These are phyloP conservation scores for Fraxinus floribunda DNA, from an alignment of 305 asterid species.

Conservation along the genomic window DNA sequence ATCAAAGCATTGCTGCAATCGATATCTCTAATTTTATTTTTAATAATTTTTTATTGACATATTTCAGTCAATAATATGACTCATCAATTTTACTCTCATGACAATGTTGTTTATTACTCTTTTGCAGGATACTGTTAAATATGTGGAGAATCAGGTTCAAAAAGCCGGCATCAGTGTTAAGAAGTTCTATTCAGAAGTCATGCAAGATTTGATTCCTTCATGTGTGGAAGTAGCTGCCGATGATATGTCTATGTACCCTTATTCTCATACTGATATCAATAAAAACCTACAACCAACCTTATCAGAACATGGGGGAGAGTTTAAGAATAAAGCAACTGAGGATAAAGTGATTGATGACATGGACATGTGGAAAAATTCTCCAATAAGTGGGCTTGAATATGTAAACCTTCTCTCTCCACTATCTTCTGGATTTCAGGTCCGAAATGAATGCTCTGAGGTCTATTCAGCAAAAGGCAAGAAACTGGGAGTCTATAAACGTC, in stretches of 20 bases:
- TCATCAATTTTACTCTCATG: not conserved
- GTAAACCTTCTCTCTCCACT: slow-evolving; percentile 8
- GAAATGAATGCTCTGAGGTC: slow-evolving; percentile 22
- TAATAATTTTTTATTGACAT: not conserved
- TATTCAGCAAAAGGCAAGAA: slow-evolving; percentile 36
- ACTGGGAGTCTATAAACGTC: slow-evolving; percentile 46
- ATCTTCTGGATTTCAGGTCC: slow-evolving; percentile 25
- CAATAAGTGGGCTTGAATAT: slow-evolving; percentile 1
- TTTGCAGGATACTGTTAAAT: slow-evolving; percentile 70
- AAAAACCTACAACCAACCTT: slow-evolving; percentile 40
- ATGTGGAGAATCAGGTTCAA: slow-evolving; percentile 73
- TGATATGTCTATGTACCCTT: slow-evolving; percentile 48
- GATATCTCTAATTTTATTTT: not conserved
- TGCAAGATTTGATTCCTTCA: slow-evolving; percentile 67
- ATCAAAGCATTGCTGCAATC: not conserved
- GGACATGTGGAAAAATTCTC: slow-evolving; percentile 12
- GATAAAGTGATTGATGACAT: slow-evolving; percentile 42
- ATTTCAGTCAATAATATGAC: not conserved
- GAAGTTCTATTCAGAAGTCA: slow-evolving; percentile 72
- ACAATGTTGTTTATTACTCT: not conserved
- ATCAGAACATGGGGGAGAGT: slow-evolving; percentile 25
- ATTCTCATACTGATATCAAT: slow-evolving; percentile 38
- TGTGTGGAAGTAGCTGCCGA: slow-evolving; percentile 47
- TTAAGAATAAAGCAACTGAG: slow-evolving; percentile 29
- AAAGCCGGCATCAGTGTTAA: slow-evolving; percentile 67